Evolutionary conservation across 2,329 filamentous ascomycete genomes (phyloP).

Genomic region (Sporothrix protearum): DNA sequence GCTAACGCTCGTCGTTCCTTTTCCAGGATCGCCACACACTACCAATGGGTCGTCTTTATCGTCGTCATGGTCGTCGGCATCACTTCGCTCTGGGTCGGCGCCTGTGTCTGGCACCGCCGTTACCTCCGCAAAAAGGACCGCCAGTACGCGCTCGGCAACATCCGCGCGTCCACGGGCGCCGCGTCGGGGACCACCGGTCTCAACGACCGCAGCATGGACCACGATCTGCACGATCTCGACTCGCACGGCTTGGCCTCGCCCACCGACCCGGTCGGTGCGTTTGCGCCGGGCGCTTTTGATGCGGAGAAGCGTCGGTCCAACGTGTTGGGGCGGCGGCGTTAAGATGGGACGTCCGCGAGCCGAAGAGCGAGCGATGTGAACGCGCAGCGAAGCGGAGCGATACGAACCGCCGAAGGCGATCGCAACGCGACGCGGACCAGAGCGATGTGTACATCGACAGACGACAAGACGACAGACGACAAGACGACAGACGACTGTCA

Average conservation of each 20-base stretch:
- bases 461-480: too few relatives aligned
- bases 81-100: slow-evolving; percentile 61
- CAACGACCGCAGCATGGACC: slow-evolving; percentile 1
- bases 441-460: too few relatives aligned
- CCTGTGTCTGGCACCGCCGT: slow-evolving; percentile 68
- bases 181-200: slow-evolving; percentile 35
- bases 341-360: not conserved
- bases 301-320: slow-evolving; percentile 30
- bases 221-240: slow-evolving; percentile 14
- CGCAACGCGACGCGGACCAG: not conserved
- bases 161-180: slow-evolving; percentile 29
- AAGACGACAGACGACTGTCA: too few relatives aligned
- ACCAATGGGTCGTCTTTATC: slow-evolving; percentile 78
- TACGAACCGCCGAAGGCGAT: not conserved
- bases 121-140: slow-evolving; percentile 68
- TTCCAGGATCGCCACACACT: slow-evolving; percentile 68
- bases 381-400: not conserved
- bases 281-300: slow-evolving; percentile 41
- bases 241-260: slow-evolving; percentile 25
- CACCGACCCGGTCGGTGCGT: slow-evolving; percentile 36
- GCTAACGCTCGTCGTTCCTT: too few relatives aligned
- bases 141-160: slow-evolving; percentile 48
- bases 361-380: not conserved
- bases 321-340: slow-evolving; percentile 13
- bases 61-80: slow-evolving; percentile 70